Percentiles rank a stretch among this genome's conserved stretches.
Conservation (phyloP, 2,329 filamentous ascomycete species). For the Paraphoma chrysanthemicola region DNA sequence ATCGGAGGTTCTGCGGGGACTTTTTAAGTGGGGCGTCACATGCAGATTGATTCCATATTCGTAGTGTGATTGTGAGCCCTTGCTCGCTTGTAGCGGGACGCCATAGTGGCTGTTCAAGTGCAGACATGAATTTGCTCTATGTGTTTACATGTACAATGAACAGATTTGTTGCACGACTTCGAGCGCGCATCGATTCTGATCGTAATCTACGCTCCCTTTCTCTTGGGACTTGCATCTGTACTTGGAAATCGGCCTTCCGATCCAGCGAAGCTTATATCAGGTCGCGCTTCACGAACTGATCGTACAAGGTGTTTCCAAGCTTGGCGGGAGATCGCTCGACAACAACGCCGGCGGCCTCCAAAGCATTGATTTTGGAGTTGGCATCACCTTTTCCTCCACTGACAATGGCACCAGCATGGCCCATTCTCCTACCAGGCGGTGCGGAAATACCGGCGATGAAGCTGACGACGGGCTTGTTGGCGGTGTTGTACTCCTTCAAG, state of each 20-base stretch:
- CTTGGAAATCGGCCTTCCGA: not conserved
- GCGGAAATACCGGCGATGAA: slow-evolving; percentile 99
- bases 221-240: slow-evolving; percentile 17
- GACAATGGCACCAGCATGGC: slow-evolving; percentile 97
- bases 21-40: slow-evolving; percentile 2
- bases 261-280: slow-evolving; percentile 72
- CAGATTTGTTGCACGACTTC: slow-evolving; percentile 20
- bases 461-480: slow-evolving; percentile 94
- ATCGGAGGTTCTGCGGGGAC: slow-evolving; percentile 30
- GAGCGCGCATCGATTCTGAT: slow-evolving; percentile 16
- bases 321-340: slow-evolving; percentile 84
- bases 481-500: slow-evolving; percentile 87
- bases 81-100: too few species aligned
- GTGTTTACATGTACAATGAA: slow-evolving; percentile 47
- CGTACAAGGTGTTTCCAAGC: slow-evolving; percentile 91
- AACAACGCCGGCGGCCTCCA: slow-evolving; percentile 91
- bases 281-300: slow-evolving; percentile 95
- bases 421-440: slow-evolving; percentile 95
- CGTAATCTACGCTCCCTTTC: slow-evolving; percentile 32
- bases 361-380: slow-evolving; percentile 95
- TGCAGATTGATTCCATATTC: not conserved
- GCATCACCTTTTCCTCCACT: slow-evolving; percentile 97
- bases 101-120: slow-evolving; percentile 1
- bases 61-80: too few species aligned
- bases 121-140: slow-evolving; percentile 38